These are phyloP conservation scores for Leccinum boreale DNA, from an alignment of 768 basidiomycete genomes.

Conservation along the genomic window DNA sequence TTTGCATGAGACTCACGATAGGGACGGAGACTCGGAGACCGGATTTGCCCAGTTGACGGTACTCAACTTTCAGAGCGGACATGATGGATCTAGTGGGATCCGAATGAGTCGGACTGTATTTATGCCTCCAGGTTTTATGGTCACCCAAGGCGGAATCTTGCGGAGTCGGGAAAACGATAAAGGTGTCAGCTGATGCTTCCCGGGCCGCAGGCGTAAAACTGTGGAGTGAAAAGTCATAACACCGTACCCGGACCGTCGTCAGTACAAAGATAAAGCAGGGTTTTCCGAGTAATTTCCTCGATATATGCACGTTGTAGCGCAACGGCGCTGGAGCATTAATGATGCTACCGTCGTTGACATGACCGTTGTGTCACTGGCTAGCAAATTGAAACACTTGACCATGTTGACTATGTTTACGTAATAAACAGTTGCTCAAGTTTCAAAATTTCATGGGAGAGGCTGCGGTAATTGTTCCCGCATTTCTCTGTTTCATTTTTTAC, in stretches of 20 bases:
- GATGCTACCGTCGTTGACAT: neutral
- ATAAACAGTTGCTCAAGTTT: neutral
- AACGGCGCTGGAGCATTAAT: no score
- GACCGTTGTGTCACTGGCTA: no score
- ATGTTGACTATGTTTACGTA: slow-evolving; percentile 1
- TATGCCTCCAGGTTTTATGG: neutral
- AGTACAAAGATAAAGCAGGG: neutral
- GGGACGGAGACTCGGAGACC: slow-evolving; percentile 34
- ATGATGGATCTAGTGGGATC: neutral
- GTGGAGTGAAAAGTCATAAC: no score
- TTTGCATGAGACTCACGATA: slow-evolving; percentile 20
- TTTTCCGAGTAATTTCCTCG: neutral
- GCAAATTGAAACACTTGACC: neutral
- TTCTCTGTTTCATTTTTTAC: neutral
- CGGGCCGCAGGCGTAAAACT: no score
- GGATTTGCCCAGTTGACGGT: slow-evolving; percentile 25
- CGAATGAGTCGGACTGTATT: neutral
- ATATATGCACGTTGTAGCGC: neutral
- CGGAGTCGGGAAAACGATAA: neutral
- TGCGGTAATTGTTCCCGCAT: neutral
- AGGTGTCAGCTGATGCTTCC: neutral
- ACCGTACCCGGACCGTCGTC: no score
- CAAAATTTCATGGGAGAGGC: neutral
- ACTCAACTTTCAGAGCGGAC: slow-evolving; percentile 18
- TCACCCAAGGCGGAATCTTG: neutral